Base-by-base conservation (phyloP, 192 early-diverging fungal species). In the Pilobolus umbonatus region DNA sequence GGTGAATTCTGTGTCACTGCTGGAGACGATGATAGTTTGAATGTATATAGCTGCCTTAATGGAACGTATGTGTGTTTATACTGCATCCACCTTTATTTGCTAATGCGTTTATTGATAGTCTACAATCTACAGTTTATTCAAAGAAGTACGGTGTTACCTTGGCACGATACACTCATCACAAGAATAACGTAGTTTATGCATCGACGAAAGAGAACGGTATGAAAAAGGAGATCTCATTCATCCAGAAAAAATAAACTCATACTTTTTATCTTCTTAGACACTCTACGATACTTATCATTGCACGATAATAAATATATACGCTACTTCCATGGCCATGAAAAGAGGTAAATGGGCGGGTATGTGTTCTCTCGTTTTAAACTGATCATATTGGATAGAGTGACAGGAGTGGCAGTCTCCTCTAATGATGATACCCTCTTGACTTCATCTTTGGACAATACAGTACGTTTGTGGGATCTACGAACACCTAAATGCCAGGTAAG, bases 71-170 rank as follows among this genome's bases (percentile, higher is more conserved):
- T 78, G 14, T 30, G n/a, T 14, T 19, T 3, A 48, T 3, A 8
- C 25, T 25, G 24, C 9, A 14, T 14, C 6, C 6, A 48, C 8
- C 9, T 26, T 19, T 28, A 45, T 48, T 53, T 10, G 11, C 31
- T 4, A 40, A 40, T 36, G 28, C 24, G 19, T 5, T 53, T 29
- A 10, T 5, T 44, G 31, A 24, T 57, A 90, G 82, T 15, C 72
- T 82, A 32, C 80, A 83, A 57, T 85, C 87, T 36, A 84, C 87
- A 0, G 69, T 89, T 12, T 93, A 82, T 65, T 93, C 90, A 66
- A 95, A 96, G 77, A 98, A 98, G 44, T 98, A 98, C 64, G 96
- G 96, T 6, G 93, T 93, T 49, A 76, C 85, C 30, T 68, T 93
- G 25, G 93, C 91, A 1, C 80, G 85, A 19, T 98, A 98, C 60